Evolutionary conservation across 2,329 filamentous ascomycete species (phyloP), one percentile per base, ranked within the genome.

Genomic region (Paraphaeosphaeria sporulosa): DNA sequence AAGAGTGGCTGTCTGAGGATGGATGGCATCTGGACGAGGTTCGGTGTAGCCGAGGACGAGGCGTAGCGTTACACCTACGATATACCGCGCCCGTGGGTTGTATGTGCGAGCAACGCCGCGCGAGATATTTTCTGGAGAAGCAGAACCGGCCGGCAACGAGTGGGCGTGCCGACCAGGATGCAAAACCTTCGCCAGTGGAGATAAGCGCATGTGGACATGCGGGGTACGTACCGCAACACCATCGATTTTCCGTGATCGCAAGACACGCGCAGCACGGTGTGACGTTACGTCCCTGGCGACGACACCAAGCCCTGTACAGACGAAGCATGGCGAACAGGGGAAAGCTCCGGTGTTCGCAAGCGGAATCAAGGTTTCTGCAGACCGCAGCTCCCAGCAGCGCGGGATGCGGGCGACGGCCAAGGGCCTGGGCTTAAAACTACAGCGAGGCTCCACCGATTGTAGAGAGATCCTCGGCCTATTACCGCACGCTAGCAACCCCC

Each of bases 401-500:
- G 46, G 50, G 36, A 55, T 59, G 40, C 21, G 51, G 36, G 55
- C 46, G 52, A 56, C 44, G 46, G 58, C 63, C 58, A 61, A 62
- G 23, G 62, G 63, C 25, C 27, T 51, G 64, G 60, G 58, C 32
- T 64, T 60, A 47, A 47, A 44, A 19, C 51, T 51, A 51, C 57
- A 47, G 58, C 58, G 40, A 10, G 42, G 38, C 47, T 55, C 59
- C 60, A 58, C 64, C 53, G 57, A 56, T 46, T 57, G 57, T 44
- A 38, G 43, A 34, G 25, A 27, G 32, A 36, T 27, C 51, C 44
- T 32, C 46, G 42, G 40, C 34, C 46, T 50, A 40, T 58, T 51
- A 48, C 48, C 57, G 40, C 56, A 55, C 67, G 62, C 69, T 72
- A 72, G 63, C 58, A n/a, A 57, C 59, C 47, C 19, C 21, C 60